Evolutionary conservation across 2,329 filamentous ascomycete genomes (phyloP).

Genomic region (Beauveria australis): DNA sequence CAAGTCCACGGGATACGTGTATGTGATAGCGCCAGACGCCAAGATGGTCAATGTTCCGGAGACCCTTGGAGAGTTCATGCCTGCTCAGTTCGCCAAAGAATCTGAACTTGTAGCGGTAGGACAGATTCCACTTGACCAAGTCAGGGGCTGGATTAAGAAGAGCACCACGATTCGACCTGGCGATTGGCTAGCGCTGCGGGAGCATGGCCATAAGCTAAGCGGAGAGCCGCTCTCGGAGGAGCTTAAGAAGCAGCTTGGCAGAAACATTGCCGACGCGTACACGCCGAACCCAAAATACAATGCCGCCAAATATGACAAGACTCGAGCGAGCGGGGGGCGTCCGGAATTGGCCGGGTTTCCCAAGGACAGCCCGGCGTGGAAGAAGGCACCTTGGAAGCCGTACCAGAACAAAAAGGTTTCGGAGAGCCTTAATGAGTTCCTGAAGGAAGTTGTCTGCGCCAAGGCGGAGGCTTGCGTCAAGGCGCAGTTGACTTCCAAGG

Average conservation of each 20-base stretch:
- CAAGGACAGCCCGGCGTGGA: not conserved
- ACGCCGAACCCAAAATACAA: not conserved
- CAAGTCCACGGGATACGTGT: not conserved
- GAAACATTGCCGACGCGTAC: not conserved
- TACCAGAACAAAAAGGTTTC: not conserved
- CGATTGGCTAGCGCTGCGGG: not conserved
- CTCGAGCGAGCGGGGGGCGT: not conserved
- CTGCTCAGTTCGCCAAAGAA: not conserved
- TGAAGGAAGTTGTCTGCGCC: not conserved
- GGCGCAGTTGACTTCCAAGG: not conserved
- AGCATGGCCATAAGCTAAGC: not conserved
- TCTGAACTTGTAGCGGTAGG: not conserved
- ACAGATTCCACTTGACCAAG: not conserved
- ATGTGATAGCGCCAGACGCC: not conserved
- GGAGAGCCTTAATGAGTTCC: not conserved
- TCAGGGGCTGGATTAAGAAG: not conserved
- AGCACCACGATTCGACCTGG: not conserved
- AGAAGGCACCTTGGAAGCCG: not conserved
- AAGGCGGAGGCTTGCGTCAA: not conserved
- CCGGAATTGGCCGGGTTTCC: not conserved
- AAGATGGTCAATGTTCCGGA: not conserved
- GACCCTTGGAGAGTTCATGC: not conserved
- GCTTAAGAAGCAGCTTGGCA: not conserved
- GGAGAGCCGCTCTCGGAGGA: not conserved
- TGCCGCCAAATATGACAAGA: not conserved